phyloP scores from a whole-genome alignment of 495 filamentous ascomycete genomes.

The Penicillium maclennaniae region DNA sequence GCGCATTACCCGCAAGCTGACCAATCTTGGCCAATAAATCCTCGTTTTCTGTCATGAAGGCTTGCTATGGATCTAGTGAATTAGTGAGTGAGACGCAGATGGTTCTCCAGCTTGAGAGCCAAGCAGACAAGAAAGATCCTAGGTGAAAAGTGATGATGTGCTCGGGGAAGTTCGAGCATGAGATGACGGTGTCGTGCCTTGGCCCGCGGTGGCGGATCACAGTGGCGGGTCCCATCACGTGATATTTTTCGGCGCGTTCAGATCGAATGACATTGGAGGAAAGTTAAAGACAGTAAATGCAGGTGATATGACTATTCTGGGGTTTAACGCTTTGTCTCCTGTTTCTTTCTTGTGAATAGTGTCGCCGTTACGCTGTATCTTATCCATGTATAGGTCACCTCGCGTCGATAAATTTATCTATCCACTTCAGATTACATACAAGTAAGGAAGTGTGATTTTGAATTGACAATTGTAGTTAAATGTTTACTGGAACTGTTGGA shows the following conservation, averaged over 20 bases:
- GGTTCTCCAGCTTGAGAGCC: background rate
- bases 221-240: conserved; percentile 19
- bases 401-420: background rate
- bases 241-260: background rate
- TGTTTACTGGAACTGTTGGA: background rate
- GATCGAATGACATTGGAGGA: background rate
- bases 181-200: conserved; percentile 13
- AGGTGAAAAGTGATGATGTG: background rate
- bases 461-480: background rate
- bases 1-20: conserved; percentile 63
- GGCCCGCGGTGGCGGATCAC: conserved; percentile 12
- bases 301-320: background rate
- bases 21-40: conserved; percentile 72
- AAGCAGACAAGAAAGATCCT: background rate
- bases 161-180: background rate
- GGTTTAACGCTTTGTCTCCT: background rate
- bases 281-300: background rate
- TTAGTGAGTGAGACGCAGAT: conserved; percentile 4
- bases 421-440: too few species aligned
- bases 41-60: conserved; percentile 66
- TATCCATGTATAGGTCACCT: background rate
- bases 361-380: background rate
- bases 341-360: background rate
- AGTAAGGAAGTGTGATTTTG: too few species aligned
- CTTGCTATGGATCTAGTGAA: background rate